Conservation (phyloP, 805 yeast species). For the Starmerella vaccinii region DNA sequence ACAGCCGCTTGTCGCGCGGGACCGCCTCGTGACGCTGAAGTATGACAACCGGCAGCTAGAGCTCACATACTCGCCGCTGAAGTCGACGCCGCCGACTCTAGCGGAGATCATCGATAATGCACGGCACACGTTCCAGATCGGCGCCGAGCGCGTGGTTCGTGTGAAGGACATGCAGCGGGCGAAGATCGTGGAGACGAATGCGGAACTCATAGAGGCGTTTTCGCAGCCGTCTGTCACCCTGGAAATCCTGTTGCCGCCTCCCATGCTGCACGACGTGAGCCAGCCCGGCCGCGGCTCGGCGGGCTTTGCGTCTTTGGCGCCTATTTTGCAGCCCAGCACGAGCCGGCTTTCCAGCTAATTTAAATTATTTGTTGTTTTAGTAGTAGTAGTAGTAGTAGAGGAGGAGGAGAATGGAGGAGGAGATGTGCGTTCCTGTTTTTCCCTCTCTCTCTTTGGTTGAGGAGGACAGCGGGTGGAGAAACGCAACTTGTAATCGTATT, state of each 20-base stretch:
- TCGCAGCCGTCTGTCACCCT: slow-evolving; percentile 34
- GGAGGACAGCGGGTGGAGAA: not conserved
- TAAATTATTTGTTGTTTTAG: not conserved
- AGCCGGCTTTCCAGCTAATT: not conserved
- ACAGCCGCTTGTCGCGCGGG: slow-evolving; percentile 11
- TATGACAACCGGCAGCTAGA: slow-evolving; percentile 36
- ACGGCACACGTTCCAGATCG: slow-evolving; percentile 56
- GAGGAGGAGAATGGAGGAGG: no score
- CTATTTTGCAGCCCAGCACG: slow-evolving; percentile 14
- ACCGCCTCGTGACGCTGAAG: slow-evolving; percentile 29
- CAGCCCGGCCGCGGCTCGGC: not conserved
- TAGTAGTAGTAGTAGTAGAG: no score
- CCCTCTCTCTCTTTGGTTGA: no score
- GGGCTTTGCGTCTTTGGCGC: slow-evolving; percentile 20
- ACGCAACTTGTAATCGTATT: not conserved
- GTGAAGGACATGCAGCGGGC: slow-evolving; percentile 31
- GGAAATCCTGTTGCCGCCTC: slow-evolving; percentile 34
- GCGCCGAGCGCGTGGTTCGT: slow-evolving; percentile 31
- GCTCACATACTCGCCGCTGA: slow-evolving; percentile 52
- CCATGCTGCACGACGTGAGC: slow-evolving; percentile 19
- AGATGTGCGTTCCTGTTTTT: no score
- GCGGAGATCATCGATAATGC: slow-evolving; percentile 72
- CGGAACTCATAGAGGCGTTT: slow-evolving; percentile 41
- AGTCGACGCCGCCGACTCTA: slow-evolving; percentile 71
- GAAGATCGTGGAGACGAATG: slow-evolving; percentile 36